A percentile compares a stretch with the other conserved stretches of the same genome.
Evolutionary conservation across 108 stramenopile species (phyloP).

Genomic region (Stephanodiscus minutulus): DNA sequence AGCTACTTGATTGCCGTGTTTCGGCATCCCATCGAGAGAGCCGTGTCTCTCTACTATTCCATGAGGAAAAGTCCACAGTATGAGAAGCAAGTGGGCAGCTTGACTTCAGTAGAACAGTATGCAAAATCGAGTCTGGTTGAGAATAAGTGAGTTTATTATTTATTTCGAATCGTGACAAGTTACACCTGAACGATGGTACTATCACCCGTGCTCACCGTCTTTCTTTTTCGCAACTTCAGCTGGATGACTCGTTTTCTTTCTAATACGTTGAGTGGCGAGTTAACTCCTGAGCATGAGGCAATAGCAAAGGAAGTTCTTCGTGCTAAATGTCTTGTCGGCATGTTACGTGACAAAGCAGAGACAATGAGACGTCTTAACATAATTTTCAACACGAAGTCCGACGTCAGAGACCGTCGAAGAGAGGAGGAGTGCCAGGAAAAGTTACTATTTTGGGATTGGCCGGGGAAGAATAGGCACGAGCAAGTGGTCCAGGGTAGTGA

Average conservation of each 20-base stretch:
- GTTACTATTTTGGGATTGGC: constrained; percentile 51
- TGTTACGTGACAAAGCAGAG: constrained; percentile 44
- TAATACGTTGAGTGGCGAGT: constrained; percentile 28
- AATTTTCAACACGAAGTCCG: constrained; percentile 41
- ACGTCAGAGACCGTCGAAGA: constrained; percentile 24
- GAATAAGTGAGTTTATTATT: constrained; percentile 28
- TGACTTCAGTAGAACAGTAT: constrained; percentile 49
- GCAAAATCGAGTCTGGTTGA: constrained; percentile 43
- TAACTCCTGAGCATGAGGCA: constrained; percentile 45
- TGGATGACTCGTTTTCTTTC: constrained; percentile 56
- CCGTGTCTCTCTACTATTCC: constrained; percentile 42
- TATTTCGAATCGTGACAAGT: background rate
- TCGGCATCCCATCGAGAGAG: constrained; percentile 54
- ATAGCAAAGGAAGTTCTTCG: constrained; percentile 50
- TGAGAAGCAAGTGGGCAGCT: constrained; percentile 10
- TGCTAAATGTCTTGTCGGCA: constrained; percentile 45
- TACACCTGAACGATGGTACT: background rate
- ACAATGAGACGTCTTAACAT: constrained; percentile 40
- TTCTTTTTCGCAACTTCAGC: constrained; percentile 7
- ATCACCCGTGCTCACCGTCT: background rate
- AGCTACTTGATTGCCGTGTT: constrained; percentile 38
- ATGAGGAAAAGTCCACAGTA: constrained; percentile 30
- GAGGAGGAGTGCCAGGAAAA: constrained; percentile 47
- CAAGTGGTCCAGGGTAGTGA: constrained; percentile 32
- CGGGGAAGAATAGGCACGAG: constrained; percentile 54